A percentile compares a stretch with the other conserved stretches of the same genome.
These are phyloP conservation scores for Leccinum holopus DNA, from an alignment of 1,284 basidiomycete species.

Conservation along the genomic window DNA sequence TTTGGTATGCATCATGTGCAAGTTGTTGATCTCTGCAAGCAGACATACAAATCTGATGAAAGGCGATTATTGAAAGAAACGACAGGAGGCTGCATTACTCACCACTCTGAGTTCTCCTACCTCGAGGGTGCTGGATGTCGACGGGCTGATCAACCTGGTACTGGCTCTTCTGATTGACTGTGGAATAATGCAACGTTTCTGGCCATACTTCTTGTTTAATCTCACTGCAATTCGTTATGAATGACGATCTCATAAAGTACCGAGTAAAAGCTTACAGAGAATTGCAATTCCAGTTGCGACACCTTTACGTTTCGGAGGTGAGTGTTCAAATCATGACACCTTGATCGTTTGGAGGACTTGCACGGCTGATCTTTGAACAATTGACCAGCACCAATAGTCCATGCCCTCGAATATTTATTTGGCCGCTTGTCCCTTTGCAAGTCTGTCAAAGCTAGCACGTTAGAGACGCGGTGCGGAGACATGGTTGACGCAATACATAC, in stretches of 20 bases:
- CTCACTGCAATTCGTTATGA: conserved; percentile 13
- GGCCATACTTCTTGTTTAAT: conserved; percentile 1
- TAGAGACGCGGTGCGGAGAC: conserved; percentile 1
- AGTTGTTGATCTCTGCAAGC: conserved; percentile 20
- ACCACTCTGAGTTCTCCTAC: conserved; percentile 24
- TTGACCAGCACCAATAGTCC: conserved; percentile 19
- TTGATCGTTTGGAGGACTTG: neutral
- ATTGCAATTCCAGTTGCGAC: neutral
- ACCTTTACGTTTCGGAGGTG: conserved; percentile 6
- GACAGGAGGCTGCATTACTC: neutral
- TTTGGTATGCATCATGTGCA: neutral
- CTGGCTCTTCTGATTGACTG: conserved; percentile 10
- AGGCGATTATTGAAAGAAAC: neutral
- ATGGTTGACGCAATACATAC: conserved; percentile 10
- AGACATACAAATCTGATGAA: conserved; percentile 28
- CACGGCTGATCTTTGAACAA: conserved; percentile 16
- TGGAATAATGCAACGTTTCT: neutral
- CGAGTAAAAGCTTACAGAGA: conserved; percentile 16
- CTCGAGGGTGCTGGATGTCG: conserved; percentile 4
- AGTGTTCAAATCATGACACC: neutral
- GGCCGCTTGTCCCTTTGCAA: conserved; percentile 15
- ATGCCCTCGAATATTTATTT: conserved; percentile 12
- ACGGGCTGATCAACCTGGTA: conserved; percentile 1
- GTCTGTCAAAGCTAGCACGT: conserved; percentile 15
- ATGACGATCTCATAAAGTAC: neutral